Base-by-base conservation (phyloP, 108 stramenopile genomes). In the Cyclotella baltica region DNA sequence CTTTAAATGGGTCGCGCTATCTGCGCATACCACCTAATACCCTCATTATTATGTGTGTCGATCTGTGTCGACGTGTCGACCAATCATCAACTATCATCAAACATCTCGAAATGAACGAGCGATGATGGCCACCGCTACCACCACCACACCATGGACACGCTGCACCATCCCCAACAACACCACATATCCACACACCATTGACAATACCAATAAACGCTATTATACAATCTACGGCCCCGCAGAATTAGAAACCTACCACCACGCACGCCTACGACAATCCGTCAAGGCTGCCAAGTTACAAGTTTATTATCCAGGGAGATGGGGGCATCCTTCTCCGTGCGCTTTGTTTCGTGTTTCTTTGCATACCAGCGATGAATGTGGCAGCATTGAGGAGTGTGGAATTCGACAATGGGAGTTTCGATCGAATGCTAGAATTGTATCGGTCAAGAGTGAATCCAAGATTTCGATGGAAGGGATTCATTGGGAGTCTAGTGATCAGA, bases 231-330 rank as follows among this genome's bases (percentile, higher is more conserved):
- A 83, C 43, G 83, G 78, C 6, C 73, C 73, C 2, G 72, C 67
- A 36, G 76, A 83, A 43, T 35, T 79, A 18, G 83, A 83, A 63
- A 53, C 72, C 10, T 75, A 80, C 31, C 72, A 35, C 5, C 83
- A 79, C 58, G 6, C 53, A 3, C 51, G 63, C 25, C 55, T 79
- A 20, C 58, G 37, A 0, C n/a, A 63, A 30, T 25, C 38, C 25
- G 83, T 75, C 57, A 30, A 62, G 20, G 27, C 62, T 53, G 77
- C 82, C 46, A 78, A 74, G 48, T 22, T 83, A 56, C 67, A 79
- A 23, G 67, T 75, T 13, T 83, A 48, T 59, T 83, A 83, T 46
- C 83, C 83, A 0, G 83, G 83, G 4, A 19, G 13, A 43, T 83
- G 78, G 78, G 27, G 19, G 27, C 37, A 46, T 27, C 76, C 73